phyloP scores from a whole-genome alignment of 495 filamentous ascomycete species.

The Astrocystis sublimbata region DNA sequence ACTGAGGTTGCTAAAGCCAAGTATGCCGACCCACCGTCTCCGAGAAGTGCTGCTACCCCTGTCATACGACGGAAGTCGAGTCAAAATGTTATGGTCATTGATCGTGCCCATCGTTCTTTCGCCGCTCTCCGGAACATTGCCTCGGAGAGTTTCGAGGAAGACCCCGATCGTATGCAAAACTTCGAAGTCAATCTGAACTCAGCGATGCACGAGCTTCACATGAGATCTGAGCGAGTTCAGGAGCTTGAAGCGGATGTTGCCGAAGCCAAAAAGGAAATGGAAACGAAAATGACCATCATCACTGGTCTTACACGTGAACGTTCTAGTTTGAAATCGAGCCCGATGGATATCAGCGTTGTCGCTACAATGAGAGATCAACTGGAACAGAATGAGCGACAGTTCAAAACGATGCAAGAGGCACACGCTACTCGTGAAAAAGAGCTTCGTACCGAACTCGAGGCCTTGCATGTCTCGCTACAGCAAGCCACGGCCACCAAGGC shows the following conservation, averaged over 20 bases:
- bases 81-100: constrained; percentile 85
- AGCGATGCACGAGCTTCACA: constrained; percentile 89
- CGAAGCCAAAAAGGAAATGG: constrained; percentile 90
- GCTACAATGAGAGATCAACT: constrained; percentile 84
- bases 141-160: constrained; percentile 75
- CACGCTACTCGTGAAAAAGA: constrained; percentile 73
- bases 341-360: constrained; percentile 93
- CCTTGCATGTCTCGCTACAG: constrained; percentile 60
- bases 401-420: constrained; percentile 69
- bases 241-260: constrained; percentile 84
- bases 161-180: constrained; percentile 83
- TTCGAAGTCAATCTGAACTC: constrained; percentile 91
- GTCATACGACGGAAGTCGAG: constrained; percentile 92
- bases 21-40: constrained; percentile 58
- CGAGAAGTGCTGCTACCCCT: constrained; percentile 57
- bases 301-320: constrained; percentile 90
- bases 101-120: constrained; percentile 91
- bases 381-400: constrained; percentile 78
- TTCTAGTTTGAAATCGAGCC: constrained; percentile 81
- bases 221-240: constrained; percentile 82
- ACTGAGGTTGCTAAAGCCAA: constrained; percentile 77
- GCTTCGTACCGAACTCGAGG: constrained; percentile 66
- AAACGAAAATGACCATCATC: constrained; percentile 90
- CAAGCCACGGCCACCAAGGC: constrained; percentile 29
- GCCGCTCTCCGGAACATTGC: constrained; percentile 86